These are phyloP conservation scores for Arthromyces matolae DNA, from an alignment of 768 basidiomycete genomes.

Conservation along the genomic window DNA sequence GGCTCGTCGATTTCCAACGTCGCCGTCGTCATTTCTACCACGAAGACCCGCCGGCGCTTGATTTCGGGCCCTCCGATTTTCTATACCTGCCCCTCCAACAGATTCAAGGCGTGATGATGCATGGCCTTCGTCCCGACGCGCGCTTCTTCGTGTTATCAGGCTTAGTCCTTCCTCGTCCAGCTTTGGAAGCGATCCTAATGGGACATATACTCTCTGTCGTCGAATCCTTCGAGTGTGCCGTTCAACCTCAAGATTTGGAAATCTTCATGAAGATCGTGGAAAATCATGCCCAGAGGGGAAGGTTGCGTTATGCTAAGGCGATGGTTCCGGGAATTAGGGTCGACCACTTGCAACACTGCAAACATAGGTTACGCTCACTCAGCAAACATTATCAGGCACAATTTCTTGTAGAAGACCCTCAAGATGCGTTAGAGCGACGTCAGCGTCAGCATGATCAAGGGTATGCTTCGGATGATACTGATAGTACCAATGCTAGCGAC, in stretches of 20 bases:
- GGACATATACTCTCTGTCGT: background rate
- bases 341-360: background rate
- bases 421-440: background rate
- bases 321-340: background rate
- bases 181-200: background rate
- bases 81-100: background rate
- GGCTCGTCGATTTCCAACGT: slow-evolving; percentile 3
- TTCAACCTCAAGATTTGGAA: background rate
- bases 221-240: slow-evolving; percentile 4
- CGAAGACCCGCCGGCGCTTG: background rate
- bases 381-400: slow-evolving; percentile 1
- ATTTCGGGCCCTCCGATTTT: slow-evolving; percentile 3
- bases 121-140: background rate
- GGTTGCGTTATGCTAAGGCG: background rate
- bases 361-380: background rate
- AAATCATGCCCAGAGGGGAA: background rate
- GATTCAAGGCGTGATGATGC: background rate
- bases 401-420: background rate
- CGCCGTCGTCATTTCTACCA: slow-evolving; percentile 6
- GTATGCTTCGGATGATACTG: slow-evolving; percentile 1
- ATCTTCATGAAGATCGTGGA: background rate
- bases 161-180: background rate
- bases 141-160: slow-evolving; percentile 1
- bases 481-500: slow-evolving; percentile 4
- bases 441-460: background rate